These are phyloP conservation scores for Phytophthora cactorum DNA, from an alignment of 352 stramenopile genomes.

Conservation along the genomic window DNA sequence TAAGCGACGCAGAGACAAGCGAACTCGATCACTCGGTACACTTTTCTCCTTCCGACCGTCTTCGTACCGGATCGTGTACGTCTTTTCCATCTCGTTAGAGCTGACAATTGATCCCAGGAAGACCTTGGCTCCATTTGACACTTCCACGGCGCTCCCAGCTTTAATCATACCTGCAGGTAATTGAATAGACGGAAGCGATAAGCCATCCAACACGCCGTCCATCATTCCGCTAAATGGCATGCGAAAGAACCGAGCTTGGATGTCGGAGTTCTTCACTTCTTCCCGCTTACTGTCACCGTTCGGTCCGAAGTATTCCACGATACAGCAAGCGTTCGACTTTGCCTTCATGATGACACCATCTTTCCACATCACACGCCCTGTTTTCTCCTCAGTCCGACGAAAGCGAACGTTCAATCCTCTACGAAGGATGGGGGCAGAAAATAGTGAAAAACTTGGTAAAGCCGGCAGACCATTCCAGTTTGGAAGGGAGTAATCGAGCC, in stretches of 20 bases:
- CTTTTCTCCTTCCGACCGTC: conserved; percentile 71
- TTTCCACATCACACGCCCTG: conserved; percentile 39
- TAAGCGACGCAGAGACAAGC: conserved; percentile 58
- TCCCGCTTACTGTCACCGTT: conserved; percentile 46
- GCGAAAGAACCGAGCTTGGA: conserved; percentile 53
- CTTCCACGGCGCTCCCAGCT: conserved; percentile 56
- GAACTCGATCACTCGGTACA: conserved; percentile 55
- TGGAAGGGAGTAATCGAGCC: conserved; percentile 55
- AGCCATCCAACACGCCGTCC: conserved; percentile 35
- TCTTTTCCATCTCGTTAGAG: conserved; percentile 50
- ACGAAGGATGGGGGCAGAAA: conserved; percentile 44
- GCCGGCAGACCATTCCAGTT: conserved; percentile 34
- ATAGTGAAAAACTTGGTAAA: conserved; percentile 33
- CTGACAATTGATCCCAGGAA: conserved; percentile 52
- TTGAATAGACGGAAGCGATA: conserved; percentile 45
- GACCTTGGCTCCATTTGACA: conserved; percentile 49
- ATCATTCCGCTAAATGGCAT: conserved; percentile 39
- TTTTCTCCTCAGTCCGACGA: conserved; percentile 33
- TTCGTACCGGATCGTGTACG: conserved; percentile 61
- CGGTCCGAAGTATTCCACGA: conserved; percentile 45
- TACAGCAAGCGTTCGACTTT: conserved; percentile 52
- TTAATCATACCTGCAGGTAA: conserved; percentile 41
- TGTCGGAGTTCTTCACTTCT: conserved; percentile 57
- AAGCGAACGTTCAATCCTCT: conserved; percentile 65
- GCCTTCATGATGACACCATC: conserved; percentile 56